Percentiles rank a stretch among this genome's conserved stretches.
These are phyloP conservation scores for Nakaseomyces delphensis DNA, from an alignment of 1,139 yeast species.

Conservation along the genomic window DNA sequence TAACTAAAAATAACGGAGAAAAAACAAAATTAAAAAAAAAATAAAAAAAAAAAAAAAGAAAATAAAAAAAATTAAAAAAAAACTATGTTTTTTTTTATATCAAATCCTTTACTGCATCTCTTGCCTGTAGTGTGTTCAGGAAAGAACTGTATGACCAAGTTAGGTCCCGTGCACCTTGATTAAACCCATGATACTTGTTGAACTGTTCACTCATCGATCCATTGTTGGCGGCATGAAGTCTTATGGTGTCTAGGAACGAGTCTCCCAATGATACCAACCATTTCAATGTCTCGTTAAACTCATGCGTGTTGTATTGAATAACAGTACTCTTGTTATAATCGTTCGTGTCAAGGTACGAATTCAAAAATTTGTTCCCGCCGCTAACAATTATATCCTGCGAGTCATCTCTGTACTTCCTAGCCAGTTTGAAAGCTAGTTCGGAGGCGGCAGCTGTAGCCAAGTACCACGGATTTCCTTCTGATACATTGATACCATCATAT, in stretches of 20 bases:
- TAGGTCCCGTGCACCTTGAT: slow-evolving; percentile 80
- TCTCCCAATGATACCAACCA: slow-evolving; percentile 58
- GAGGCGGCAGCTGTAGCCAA: slow-evolving; percentile 77
- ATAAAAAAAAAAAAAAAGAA: no score
- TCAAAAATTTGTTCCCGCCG: slow-evolving; percentile 24
- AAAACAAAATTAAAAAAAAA: no score
- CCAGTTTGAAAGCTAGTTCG: slow-evolving; percentile 34
- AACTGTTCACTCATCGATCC: slow-evolving; percentile 88
- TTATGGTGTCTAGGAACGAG: slow-evolving; percentile 62
- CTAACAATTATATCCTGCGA: slow-evolving; percentile 32
- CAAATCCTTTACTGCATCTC: slow-evolving; percentile 35
- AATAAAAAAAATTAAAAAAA: no score
- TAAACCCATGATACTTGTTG: slow-evolving; percentile 66
- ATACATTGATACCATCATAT: slow-evolving; percentile 67
- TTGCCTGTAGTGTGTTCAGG: slow-evolving; percentile 63
- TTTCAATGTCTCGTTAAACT: slow-evolving; percentile 39
- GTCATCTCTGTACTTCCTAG: slow-evolving; percentile 31
- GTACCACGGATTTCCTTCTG: slow-evolving; percentile 95
- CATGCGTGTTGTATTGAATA: slow-evolving; percentile 37
- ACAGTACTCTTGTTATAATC: not conserved
- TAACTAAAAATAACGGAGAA: no score
- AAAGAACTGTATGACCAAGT: slow-evolving; percentile 90
- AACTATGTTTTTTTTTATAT: not conserved
- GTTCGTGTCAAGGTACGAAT: slow-evolving; percentile 15
- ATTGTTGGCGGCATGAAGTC: slow-evolving; percentile 60